phyloP scores from a whole-genome alignment of 257 asterid species.

The Orobanche coerulescens region DNA sequence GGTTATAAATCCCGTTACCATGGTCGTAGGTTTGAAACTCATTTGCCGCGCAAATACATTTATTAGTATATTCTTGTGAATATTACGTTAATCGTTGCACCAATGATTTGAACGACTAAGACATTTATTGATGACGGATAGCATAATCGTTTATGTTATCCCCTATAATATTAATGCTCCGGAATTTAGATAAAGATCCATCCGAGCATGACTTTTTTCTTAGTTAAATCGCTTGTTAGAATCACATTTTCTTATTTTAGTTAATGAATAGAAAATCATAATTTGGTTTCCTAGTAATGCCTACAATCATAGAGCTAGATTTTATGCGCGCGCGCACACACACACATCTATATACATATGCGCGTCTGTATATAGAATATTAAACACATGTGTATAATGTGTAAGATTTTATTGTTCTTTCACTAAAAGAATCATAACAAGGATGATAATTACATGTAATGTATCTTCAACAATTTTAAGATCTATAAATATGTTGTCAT shows the following conservation, averaged over 20 bases:
- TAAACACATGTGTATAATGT: too few species aligned
- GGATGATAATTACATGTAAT: too few species aligned
- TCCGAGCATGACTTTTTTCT: neutral
- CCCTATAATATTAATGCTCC: neutral
- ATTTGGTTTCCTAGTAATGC: neutral
- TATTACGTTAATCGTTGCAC: neutral
- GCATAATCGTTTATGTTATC: neutral
- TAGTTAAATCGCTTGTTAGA: neutral
- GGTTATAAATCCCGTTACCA: neutral
- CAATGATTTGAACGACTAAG: neutral
- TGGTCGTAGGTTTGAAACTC: neutral
- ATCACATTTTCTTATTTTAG: neutral
- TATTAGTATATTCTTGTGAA: neutral
- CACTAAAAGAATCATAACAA: too few species aligned
- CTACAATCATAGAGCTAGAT: too few species aligned
- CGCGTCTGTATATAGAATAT: too few species aligned
- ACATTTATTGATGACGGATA: neutral
- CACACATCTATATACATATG: neutral
- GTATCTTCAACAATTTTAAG: too few species aligned
- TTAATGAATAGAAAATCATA: neutral
- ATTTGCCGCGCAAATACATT: neutral
- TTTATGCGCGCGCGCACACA: too few species aligned
- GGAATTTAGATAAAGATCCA: neutral
- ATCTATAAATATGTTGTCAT: neutral
- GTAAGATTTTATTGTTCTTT: too few species aligned